phyloP scores from a whole-genome alignment of 768 basidiomycete genomes.

The Lyophyllum decastes region DNA sequence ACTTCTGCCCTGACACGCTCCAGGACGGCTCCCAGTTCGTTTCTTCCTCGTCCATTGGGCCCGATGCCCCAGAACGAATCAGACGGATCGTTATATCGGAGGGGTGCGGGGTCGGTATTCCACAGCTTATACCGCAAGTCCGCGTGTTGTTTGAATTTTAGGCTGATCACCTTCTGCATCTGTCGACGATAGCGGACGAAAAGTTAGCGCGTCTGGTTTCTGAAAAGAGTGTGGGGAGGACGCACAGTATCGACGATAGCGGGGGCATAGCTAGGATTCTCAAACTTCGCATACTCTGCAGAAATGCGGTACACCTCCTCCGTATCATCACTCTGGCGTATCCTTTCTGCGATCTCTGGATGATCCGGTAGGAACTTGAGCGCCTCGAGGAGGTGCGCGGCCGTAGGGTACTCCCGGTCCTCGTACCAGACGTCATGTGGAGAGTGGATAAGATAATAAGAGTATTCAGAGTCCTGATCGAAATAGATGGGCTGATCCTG shows the following conservation, averaged over 20 bases:
- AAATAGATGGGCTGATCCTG: slow-evolving; percentile 31
- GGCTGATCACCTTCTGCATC: slow-evolving; percentile 69
- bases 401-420: slow-evolving; percentile 61
- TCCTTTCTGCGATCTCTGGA: slow-evolving; percentile 56
- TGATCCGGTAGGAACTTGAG: slow-evolving; percentile 60
- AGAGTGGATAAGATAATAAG: slow-evolving; percentile 67
- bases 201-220: neutral
- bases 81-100: slow-evolving; percentile 53
- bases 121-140: slow-evolving; percentile 51
- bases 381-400: slow-evolving; percentile 76
- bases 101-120: slow-evolving; percentile 46
- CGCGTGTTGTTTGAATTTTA: slow-evolving; percentile 74
- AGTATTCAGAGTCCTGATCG: slow-evolving; percentile 37
- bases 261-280: neutral
- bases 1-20: slow-evolving; percentile 44
- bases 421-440: slow-evolving; percentile 59
- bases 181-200: slow-evolving; percentile 21
- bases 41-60: slow-evolving; percentile 44
- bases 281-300: slow-evolving; percentile 20
- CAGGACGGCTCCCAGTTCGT: slow-evolving; percentile 66
- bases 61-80: slow-evolving; percentile 74
- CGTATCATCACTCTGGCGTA: slow-evolving; percentile 42
- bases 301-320: slow-evolving; percentile 39
- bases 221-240: neutral
- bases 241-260: slow-evolving; percentile 6